Percentiles rank a stretch among this genome's conserved stretches.
Conservation (phyloP, 163 green algal genomes). For the Coccomyxa subellipsoidea region DNA sequence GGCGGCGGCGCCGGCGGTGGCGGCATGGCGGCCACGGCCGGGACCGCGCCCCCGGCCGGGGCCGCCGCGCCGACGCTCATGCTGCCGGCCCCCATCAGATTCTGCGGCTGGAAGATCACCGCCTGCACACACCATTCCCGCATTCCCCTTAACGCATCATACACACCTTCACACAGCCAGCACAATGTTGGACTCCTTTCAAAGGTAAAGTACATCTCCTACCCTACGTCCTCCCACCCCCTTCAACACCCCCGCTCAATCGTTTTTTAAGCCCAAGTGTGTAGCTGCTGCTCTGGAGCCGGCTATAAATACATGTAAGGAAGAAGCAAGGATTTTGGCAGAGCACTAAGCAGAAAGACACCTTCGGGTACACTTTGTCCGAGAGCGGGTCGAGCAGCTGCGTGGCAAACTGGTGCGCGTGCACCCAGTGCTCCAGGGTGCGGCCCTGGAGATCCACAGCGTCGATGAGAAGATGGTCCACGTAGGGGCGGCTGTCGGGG, state of each 20-base stretch:
- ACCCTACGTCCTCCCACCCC: too few species aligned
- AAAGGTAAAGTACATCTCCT: too few species aligned
- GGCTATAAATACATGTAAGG: too few species aligned
- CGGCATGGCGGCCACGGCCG: neutral
- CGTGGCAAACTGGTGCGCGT: constrained; percentile 9
- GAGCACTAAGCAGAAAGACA: too few species aligned
- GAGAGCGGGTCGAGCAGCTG: constrained; percentile 19
- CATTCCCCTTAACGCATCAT: neutral
- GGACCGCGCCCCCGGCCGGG: neutral
- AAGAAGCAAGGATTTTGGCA: too few species aligned
- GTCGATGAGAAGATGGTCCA: constrained; percentile 26
- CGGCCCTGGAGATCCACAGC: constrained; percentile 19
- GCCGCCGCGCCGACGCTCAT: neutral
- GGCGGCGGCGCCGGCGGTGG: too few species aligned
- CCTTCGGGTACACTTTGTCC: constrained; percentile 18
- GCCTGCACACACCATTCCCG: neutral
- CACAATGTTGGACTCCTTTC: too few species aligned
- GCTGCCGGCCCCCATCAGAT: neutral
- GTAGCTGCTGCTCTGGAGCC: too few species aligned
- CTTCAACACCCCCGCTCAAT: too few species aligned
- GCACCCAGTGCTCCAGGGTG: constrained; percentile 9
- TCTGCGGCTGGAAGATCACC: neutral
- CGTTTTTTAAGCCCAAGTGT: too few species aligned
- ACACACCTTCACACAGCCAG: too few species aligned
- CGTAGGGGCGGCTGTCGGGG: neutral